phyloP scores from a whole-genome alignment of 805 yeast genomes.

The Maudiozyma bulderi region DNA sequence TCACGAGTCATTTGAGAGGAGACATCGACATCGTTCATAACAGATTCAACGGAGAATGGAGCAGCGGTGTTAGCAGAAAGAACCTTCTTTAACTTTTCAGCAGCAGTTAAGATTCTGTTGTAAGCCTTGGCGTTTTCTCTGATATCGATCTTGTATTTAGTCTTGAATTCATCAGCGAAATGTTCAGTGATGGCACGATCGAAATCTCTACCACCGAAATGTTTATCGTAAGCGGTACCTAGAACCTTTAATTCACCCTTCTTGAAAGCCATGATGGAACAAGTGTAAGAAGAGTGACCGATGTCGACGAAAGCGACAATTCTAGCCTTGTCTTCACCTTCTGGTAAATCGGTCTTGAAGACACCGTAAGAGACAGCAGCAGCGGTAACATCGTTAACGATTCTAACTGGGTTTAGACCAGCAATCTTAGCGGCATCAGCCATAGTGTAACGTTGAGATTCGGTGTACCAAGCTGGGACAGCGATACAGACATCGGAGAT shows the following conservation, averaged over 20 bases:
- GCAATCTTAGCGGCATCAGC: conserved; percentile 93
- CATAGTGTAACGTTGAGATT: conserved; percentile 92
- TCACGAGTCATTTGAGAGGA: conserved; percentile 82
- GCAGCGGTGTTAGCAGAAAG: conserved; percentile 92
- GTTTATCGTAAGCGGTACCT: conserved; percentile 87
- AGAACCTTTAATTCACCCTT: conserved; percentile 92
- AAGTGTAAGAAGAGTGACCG: conserved; percentile 93
- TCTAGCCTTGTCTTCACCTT: conserved; percentile 65
- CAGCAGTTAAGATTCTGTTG: conserved; percentile 82
- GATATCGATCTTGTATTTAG: conserved; percentile 89
- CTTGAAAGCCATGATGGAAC: conserved; percentile 81
- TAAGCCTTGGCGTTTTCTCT: conserved; percentile 88
- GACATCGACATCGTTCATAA: conserved; percentile 95
- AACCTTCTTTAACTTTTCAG: conserved; percentile 91
- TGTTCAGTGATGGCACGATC: conserved; percentile 91
- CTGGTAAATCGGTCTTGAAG: conserved; percentile 93
- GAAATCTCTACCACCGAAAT: conserved; percentile 97
- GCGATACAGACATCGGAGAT: conserved; percentile 85
- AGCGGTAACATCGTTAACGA: conserved; percentile 94
- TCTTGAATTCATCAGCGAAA: conserved; percentile 86
- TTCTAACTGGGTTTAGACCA: conserved; percentile 95
- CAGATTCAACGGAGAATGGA: conserved; percentile 90
- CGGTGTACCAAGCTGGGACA: conserved; percentile 96
- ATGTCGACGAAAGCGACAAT: conserved; percentile 90
- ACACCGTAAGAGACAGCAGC: conserved; percentile 99